Evolutionary conservation across 768 basidiomycete genomes (phyloP).

Genomic region (Hemileccinum impolitum): DNA sequence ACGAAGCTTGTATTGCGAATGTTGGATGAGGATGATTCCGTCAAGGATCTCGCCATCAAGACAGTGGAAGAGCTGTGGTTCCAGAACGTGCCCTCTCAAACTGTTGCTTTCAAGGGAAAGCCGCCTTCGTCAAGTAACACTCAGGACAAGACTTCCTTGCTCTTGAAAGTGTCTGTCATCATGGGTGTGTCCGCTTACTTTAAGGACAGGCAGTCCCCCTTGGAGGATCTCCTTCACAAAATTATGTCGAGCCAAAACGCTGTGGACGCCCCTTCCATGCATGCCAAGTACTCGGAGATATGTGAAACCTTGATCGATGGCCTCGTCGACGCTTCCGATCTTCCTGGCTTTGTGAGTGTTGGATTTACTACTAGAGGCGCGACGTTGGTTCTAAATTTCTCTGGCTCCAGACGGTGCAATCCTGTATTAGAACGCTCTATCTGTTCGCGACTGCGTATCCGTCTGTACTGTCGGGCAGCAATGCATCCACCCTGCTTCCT

Average conservation of each 20-base stretch:
- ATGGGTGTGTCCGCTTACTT: constrained; percentile 83
- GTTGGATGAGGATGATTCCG: constrained; percentile 90
- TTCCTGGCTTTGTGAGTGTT: constrained; percentile 68
- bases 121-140: constrained; percentile 26
- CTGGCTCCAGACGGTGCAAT: constrained; percentile 62
- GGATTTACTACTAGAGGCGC: neutral
- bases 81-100: constrained; percentile 34
- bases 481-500: constrained; percentile 83
- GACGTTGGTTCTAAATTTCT: neutral
- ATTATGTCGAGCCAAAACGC: constrained; percentile 75
- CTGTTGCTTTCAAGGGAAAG: constrained; percentile 38
- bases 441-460: constrained; percentile 82
- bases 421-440: constrained; percentile 83
- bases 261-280: constrained; percentile 48
- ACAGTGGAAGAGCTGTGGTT: constrained; percentile 94
- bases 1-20: constrained; percentile 78
- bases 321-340: constrained; percentile 80
- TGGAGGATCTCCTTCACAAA: constrained; percentile 83
- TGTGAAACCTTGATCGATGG: constrained; percentile 85
- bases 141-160: constrained; percentile 52
- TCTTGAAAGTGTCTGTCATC: constrained; percentile 72
- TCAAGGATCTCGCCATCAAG: constrained; percentile 90
- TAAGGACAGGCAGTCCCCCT: constrained; percentile 76
- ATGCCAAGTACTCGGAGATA: constrained; percentile 71
- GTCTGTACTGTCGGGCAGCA: constrained; percentile 73